Conservation (phyloP, 2,329 filamentous ascomycete genomes). For the Fusarium sp. region DNA sequence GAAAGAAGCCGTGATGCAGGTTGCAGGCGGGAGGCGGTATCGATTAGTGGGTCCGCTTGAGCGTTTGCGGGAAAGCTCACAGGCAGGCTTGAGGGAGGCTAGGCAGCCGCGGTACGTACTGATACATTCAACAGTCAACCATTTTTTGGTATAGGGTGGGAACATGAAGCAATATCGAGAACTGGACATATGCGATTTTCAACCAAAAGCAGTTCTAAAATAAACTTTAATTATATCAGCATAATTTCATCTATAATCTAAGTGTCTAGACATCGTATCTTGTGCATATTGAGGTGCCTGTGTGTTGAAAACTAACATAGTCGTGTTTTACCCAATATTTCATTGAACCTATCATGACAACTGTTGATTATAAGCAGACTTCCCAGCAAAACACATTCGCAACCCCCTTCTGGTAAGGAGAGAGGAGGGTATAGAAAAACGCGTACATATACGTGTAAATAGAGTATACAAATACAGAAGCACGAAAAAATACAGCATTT, state of each 20-base stretch:
- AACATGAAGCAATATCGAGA: neutral
- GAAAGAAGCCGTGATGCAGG: neutral
- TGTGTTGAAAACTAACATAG: neutral
- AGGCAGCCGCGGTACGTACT: neutral
- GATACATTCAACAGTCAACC: neutral
- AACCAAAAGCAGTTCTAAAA: neutral
- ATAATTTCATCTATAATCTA: neutral
- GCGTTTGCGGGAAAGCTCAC: neutral
- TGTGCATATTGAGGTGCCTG: neutral
- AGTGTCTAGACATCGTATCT: neutral
- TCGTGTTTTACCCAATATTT: neutral
- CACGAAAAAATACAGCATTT: neutral
- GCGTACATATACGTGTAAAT: neutral
- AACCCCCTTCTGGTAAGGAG: neutral
- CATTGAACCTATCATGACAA: neutral
- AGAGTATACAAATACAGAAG: rapidly evolving
- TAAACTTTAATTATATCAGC: neutral
- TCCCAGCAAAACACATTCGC: neutral
- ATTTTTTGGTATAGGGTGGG: constrained; percentile 18
- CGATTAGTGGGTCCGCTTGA: neutral
- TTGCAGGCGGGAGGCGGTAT: neutral
- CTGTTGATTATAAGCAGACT: rapidly evolving
- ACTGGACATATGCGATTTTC: neutral
- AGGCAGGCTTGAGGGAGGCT: neutral
- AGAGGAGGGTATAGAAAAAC: neutral